Conservation (phyloP, 2,329 filamentous ascomycete species). For the Fusarium tanahbumbuense region DNA sequence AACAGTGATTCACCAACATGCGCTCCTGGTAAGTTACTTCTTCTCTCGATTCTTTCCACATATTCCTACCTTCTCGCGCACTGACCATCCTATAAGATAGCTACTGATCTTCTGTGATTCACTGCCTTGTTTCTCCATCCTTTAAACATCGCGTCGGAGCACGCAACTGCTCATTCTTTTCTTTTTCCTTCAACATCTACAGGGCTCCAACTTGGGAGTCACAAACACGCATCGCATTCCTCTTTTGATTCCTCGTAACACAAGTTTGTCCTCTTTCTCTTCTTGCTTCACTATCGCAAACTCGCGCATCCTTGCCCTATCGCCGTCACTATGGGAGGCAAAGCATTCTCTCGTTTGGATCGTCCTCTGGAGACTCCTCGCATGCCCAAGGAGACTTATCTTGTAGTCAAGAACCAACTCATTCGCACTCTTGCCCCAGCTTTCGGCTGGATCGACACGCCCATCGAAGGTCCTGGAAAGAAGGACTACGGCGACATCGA, state of each 20-base stretch:
- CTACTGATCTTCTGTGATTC: background rate
- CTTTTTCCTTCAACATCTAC: background rate
- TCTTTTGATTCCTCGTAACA: background rate
- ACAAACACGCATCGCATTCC: background rate
- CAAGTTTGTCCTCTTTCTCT: background rate
- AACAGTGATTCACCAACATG: background rate
- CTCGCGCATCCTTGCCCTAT: background rate
- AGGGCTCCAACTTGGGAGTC: background rate
- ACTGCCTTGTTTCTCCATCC: background rate
- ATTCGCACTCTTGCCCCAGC: constrained; percentile 56
- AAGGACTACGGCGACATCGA: constrained; percentile 78
- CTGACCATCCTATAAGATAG: background rate
- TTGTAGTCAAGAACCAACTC: constrained; percentile 60
- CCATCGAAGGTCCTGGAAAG: constrained; percentile 78
- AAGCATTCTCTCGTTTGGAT: constrained; percentile 62
- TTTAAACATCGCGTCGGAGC: background rate
- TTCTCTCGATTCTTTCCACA: background rate
- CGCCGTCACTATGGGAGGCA: constrained; percentile 70
- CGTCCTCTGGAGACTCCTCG: constrained; percentile 71
- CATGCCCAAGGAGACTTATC: constrained; percentile 71
- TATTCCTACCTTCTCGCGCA: no score
- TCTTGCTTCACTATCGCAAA: background rate
- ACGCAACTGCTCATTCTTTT: background rate
- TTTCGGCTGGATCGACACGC: constrained; percentile 67
- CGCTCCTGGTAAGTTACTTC: background rate